A percentile compares a stretch with the other conserved stretches of the same genome.
Evolutionary conservation across 2,329 filamentous ascomycete genomes (phyloP).

Genomic region (Calonectria honghensis): DNA sequence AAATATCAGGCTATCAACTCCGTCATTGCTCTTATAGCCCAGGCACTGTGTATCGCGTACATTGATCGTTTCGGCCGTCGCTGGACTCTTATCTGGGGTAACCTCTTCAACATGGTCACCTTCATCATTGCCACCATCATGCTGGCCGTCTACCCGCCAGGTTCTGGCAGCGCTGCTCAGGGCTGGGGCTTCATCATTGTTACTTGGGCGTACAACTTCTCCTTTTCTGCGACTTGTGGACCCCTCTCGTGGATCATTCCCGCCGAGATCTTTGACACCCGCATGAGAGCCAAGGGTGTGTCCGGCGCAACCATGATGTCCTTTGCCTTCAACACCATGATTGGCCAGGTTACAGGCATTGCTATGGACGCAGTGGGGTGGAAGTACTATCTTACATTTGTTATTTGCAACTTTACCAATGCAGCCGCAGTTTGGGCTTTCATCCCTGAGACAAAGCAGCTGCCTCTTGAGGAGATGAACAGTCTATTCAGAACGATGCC

Average conservation of each 20-base stretch:
- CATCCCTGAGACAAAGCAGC: constrained; percentile 78
- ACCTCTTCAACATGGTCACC: constrained; percentile 80
- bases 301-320: constrained; percentile 82
- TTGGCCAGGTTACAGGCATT: constrained; percentile 77
- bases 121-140: constrained; percentile 80
- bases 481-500: constrained; percentile 78
- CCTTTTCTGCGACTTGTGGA: constrained; percentile 81
- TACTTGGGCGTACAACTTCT: constrained; percentile 88
- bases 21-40: constrained; percentile 80
- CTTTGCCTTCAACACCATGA: constrained; percentile 87
- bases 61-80: constrained; percentile 84
- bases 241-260: constrained; percentile 77
- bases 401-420: constrained; percentile 74
- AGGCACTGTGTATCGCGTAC: constrained; percentile 79
- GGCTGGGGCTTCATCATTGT: constrained; percentile 81
- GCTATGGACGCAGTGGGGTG: constrained; percentile 65
- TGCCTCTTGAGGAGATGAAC: constrained; percentile 81
- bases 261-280: constrained; percentile 85
- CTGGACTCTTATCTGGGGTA: constrained; percentile 83
- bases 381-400: constrained; percentile 65
- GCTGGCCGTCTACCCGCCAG: constrained; percentile 74
- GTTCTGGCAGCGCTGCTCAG: constrained; percentile 65
- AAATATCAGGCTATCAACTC: constrained; percentile 85
- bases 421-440: constrained; percentile 74
- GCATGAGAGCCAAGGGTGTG: constrained; percentile 83